These are phyloP conservation scores for Fomes fomentarius DNA, from an alignment of 1,284 basidiomycete species.

Conservation along the genomic window DNA sequence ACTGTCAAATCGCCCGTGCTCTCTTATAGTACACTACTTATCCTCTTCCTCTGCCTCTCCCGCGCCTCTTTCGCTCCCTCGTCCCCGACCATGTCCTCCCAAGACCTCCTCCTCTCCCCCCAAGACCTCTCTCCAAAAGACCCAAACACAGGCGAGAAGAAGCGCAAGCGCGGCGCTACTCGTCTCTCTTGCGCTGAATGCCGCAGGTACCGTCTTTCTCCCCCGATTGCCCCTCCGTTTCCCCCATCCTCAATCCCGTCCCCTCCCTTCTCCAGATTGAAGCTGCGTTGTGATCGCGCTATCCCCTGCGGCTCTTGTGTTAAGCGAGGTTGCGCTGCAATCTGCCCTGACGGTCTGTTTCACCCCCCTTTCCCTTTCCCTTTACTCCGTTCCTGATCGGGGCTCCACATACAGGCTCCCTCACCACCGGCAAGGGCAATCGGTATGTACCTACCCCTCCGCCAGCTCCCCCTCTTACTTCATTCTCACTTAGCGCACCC, in stretches of 20 bases:
- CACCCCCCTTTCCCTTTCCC: background rate
- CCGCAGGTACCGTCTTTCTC: slow-evolving; percentile 50
- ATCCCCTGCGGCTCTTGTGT: slow-evolving; percentile 69
- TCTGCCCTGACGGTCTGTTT: slow-evolving; percentile 58
- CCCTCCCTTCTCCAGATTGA: slow-evolving; percentile 48
- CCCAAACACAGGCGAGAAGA: slow-evolving; percentile 51
- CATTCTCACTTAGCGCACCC: slow-evolving; percentile 22
- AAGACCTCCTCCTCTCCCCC: slow-evolving; percentile 29
- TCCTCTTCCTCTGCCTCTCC: slow-evolving; percentile 1
- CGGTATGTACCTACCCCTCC: slow-evolving; percentile 46
- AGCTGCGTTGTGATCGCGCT: slow-evolving; percentile 74
- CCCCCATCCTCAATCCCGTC: background rate
- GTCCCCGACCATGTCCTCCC: slow-evolving; percentile 26
- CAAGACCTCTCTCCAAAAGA: slow-evolving; percentile 34
- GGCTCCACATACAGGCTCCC: slow-evolving; percentile 49
- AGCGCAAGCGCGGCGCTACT: slow-evolving; percentile 75
- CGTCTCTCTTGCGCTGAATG: slow-evolving; percentile 79
- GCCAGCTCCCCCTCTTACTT: slow-evolving; percentile 8
- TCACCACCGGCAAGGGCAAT: slow-evolving; percentile 81
- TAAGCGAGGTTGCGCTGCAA: slow-evolving; percentile 73
- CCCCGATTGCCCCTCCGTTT: slow-evolving; percentile 3
- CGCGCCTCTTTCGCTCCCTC: slow-evolving; percentile 7
- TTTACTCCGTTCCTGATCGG: slow-evolving; percentile 5
- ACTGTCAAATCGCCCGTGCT: slow-evolving; percentile 1
- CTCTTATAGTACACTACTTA: background rate